Evolutionary conservation across 2,329 filamentous ascomycete genomes (phyloP).

Genomic region (Lasiodiplodia gonubiensis): DNA sequence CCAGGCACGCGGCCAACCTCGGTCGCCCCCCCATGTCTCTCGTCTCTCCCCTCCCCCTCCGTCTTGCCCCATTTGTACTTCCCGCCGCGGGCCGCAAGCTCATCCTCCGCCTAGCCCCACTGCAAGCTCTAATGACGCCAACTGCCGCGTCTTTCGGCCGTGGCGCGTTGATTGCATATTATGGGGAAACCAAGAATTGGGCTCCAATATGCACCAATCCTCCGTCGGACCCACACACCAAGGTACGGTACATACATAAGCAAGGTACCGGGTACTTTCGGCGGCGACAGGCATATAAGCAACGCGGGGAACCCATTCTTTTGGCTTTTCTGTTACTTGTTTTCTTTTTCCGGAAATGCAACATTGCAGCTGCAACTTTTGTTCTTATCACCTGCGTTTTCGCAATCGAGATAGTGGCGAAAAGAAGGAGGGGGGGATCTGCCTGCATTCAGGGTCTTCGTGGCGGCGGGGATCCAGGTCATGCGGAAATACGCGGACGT

Average conservation of each 20-base stretch:
- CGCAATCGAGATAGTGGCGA: background rate
- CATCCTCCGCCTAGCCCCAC: background rate
- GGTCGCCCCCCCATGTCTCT: background rate
- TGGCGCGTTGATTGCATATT: background rate
- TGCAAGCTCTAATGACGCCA: background rate
- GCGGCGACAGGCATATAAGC: background rate
- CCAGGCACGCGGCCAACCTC: background rate
- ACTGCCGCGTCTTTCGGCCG: background rate
- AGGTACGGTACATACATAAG: background rate
- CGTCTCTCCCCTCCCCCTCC: background rate
- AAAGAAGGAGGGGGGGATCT: background rate
- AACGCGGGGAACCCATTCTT: background rate
- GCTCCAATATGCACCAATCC: background rate
- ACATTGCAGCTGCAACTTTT: background rate
- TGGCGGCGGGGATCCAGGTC: background rate
- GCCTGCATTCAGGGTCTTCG: background rate
- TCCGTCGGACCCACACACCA: background rate
- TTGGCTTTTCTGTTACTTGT: background rate
- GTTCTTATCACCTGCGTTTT: background rate
- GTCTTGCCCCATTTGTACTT: background rate
- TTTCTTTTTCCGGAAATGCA: background rate
- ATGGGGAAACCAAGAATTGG: background rate
- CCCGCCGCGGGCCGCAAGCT: background rate
- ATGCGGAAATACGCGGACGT: background rate
- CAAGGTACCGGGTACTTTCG: background rate